phyloP scores from a whole-genome alignment of 2,329 filamentous ascomycete species.

The Hymenoscyphus repandus region DNA sequence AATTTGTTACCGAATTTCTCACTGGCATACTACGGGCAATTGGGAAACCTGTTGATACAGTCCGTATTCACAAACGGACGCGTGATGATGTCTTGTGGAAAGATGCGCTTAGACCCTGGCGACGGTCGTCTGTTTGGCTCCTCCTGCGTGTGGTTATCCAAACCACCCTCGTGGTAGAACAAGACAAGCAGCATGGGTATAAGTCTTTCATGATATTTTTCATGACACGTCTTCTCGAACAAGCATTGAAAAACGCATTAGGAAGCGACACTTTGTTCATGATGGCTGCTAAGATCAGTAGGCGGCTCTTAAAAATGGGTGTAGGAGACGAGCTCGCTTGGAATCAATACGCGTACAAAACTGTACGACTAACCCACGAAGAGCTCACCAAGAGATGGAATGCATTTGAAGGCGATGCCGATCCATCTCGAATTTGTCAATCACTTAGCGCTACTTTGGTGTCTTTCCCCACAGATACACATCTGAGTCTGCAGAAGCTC shows the following conservation, averaged over 20 bases:
- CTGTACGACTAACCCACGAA: neutral
- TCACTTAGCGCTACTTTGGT: neutral
- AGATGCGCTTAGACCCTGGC: constrained; percentile 50
- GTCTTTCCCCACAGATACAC: constrained; percentile 5
- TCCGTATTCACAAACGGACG: constrained; percentile 49
- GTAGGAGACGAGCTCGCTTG: constrained; percentile 1
- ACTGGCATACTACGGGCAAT: constrained; percentile 54
- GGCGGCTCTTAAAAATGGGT: constrained; percentile 38
- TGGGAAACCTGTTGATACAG: constrained; percentile 36
- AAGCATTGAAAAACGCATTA: constrained; percentile 13
- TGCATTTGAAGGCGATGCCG: constrained; percentile 1
- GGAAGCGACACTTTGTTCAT: constrained; percentile 31
- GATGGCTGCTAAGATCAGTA: constrained; percentile 41
- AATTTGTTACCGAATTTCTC: constrained; percentile 50
- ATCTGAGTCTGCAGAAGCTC: constrained; percentile 1
- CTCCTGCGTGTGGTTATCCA: constrained; percentile 52
- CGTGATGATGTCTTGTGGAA: constrained; percentile 56
- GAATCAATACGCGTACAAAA: constrained; percentile 4
- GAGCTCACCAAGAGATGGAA: constrained; percentile 1
- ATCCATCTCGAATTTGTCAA: constrained; percentile 3
- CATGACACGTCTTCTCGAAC: neutral
- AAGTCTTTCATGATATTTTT: constrained; percentile 42
- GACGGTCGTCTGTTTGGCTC: constrained; percentile 58
- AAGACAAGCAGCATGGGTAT: constrained; percentile 43
- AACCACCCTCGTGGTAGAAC: constrained; percentile 38